Percentiles rank a stretch among this genome's conserved stretches.
Conservation (phyloP, 2,329 filamentous ascomycete species). For the Alternaria arbusti region DNA sequence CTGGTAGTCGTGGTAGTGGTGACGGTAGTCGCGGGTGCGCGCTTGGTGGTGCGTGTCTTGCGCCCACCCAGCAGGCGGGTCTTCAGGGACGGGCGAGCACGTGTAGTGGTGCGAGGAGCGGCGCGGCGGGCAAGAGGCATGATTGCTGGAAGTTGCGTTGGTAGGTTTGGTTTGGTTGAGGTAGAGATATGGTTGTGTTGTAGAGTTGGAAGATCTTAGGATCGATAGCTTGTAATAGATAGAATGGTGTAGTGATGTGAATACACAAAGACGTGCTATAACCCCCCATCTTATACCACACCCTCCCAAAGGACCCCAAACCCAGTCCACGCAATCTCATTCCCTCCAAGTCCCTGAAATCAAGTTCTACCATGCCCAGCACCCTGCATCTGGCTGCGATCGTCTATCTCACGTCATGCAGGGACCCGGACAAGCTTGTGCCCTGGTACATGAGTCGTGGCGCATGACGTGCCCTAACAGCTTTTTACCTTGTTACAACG, state of each 20-base stretch:
- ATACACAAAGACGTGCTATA: background rate
- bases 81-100: constrained; percentile 59
- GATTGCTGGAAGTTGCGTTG: background rate
- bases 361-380: constrained; percentile 25
- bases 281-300: constrained; percentile 15
- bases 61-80: constrained; percentile 58
- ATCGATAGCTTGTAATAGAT: background rate
- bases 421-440: constrained; percentile 16
- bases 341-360: constrained; percentile 18
- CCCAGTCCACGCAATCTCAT: background rate
- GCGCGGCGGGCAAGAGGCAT: constrained; percentile 40
- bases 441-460: constrained; percentile 13
- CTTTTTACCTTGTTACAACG: background rate
- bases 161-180: constrained; percentile 4
- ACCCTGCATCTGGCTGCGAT: constrained; percentile 13
- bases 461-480: constrained; percentile 22
- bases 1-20: constrained; percentile 50
- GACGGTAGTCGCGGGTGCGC: constrained; percentile 38
- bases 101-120: constrained; percentile 31
- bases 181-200: background rate
- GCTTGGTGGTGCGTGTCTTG: constrained; percentile 46
- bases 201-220: background rate
- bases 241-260: background rate
- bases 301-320: background rate
- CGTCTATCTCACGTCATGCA: constrained; percentile 34